Evolutionary conservation across 805 yeast genomes (phyloP).

Genomic region (Clavispora asparagi): DNA sequence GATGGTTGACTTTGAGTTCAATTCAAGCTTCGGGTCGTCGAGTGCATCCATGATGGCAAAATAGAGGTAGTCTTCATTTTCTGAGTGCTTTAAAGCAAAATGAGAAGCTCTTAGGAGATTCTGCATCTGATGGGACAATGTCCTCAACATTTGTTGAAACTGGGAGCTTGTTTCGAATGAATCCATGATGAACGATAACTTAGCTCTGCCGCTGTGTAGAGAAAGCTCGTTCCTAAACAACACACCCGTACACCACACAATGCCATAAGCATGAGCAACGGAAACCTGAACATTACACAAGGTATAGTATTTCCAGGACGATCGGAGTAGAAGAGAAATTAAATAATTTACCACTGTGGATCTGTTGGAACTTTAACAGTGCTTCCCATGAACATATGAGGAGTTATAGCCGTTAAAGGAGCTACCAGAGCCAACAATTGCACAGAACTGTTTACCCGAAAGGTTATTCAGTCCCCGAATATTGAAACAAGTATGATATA

Average conservation of each 20-base stretch:
- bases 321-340: no score
- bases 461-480: no score
- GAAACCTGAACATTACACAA: no score
- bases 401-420: no score
- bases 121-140: conserved; percentile 58
- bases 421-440: no score
- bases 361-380: no score
- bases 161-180: conserved; percentile 82
- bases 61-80: conserved; percentile 62
- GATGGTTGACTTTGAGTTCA: conserved; percentile 61
- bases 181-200: conserved; percentile 52
- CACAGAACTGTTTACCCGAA: no score
- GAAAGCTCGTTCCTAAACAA: background rate
- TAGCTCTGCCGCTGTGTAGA: background rate
- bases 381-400: no score
- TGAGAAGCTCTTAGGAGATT: conserved; percentile 47
- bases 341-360: no score
- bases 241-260: background rate
- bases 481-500: no score
- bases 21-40: conserved; percentile 40
- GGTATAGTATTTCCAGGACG: no score
- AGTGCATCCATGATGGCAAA: conserved; percentile 61
- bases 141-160: conserved; percentile 60
- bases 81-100: conserved; percentile 53
- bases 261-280: no score